A percentile compares a stretch with the other conserved stretches of the same genome.
Evolutionary conservation across 2,329 filamentous ascomycete species (phyloP).

Genomic region (Ophiostoma perfectum): DNA sequence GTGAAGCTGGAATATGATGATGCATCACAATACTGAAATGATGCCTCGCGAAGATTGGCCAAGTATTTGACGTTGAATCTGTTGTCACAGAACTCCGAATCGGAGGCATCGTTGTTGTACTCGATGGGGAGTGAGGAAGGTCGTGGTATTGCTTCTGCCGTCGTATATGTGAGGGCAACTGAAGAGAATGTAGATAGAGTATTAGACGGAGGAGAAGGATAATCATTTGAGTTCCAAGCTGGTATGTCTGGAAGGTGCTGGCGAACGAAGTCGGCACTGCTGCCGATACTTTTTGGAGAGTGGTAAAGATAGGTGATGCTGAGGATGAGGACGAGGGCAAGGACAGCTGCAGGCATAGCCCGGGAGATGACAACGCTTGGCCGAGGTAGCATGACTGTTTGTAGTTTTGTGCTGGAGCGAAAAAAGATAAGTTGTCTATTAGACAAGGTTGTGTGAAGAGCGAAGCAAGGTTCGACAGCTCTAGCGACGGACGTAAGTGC

Average conservation of each 20-base stretch:
- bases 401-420: neutral
- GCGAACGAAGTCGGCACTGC: neutral
- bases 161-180: neutral
- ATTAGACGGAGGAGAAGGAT: neutral
- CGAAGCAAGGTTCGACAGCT: too few species aligned
- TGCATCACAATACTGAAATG: constrained; percentile 23
- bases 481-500: too few species aligned
- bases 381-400: neutral
- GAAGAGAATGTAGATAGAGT: neutral
- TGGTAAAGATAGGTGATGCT: neutral
- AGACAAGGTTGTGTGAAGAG: too few species aligned
- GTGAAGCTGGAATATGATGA: constrained; percentile 19
- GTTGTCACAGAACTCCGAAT: constrained; percentile 22
- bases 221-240: neutral
- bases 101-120: constrained; percentile 7
- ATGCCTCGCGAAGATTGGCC: constrained; percentile 14
- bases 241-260: neutral
- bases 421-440: too few species aligned
- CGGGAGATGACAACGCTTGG: neutral
- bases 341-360: neutral
- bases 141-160: neutral
- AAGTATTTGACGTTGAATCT: constrained; percentile 25
- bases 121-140: constrained; percentile 16
- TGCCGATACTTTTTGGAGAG: neutral
- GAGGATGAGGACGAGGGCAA: neutral